Evolutionary conservation across 192 early-diverging fungal genomes (phyloP).

Genomic region (Rhizophagus sp.): DNA sequence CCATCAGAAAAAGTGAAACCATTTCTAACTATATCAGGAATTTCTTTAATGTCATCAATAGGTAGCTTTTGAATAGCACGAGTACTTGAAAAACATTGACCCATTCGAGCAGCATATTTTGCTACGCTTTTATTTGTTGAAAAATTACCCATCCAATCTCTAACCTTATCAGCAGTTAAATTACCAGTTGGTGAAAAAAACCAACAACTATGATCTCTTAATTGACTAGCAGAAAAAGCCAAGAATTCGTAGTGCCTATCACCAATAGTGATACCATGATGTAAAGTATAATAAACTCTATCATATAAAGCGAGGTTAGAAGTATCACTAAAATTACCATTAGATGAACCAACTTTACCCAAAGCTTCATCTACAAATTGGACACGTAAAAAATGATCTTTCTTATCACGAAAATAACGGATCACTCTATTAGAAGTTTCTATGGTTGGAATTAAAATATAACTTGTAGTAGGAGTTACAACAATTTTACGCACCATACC

Average conservation of each 20-base stretch:
- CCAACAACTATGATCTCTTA: constrained; percentile 70
- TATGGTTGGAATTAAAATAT: constrained; percentile 59
- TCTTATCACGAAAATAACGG: constrained; percentile 50
- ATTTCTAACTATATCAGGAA: constrained; percentile 61
- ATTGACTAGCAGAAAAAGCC: constrained; percentile 63
- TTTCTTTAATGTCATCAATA: constrained; percentile 41
- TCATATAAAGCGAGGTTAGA: constrained; percentile 42
- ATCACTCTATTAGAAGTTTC: constrained; percentile 74
- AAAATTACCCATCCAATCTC: constrained; percentile 73
- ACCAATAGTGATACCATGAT: constrained; percentile 57
- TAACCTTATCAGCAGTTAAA: constrained; percentile 53
- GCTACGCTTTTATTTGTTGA: constrained; percentile 62
- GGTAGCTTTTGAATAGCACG: constrained; percentile 46
- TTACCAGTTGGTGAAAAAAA: constrained; percentile 60
- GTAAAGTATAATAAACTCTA: constrained; percentile 49
- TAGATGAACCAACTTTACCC: constrained; percentile 36
- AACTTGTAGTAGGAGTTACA: constrained; percentile 67
- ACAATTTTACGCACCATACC: constrained; percentile 54
- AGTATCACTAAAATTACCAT: neutral
- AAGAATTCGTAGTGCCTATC: constrained; percentile 59
- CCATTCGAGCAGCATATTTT: constrained; percentile 68
- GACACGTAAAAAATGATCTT: constrained; percentile 68
- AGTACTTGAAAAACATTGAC: constrained; percentile 76
- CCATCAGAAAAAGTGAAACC: constrained; percentile 74
- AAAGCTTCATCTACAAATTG: constrained; percentile 67